Base-by-base conservation (phyloP, 257 asterid genomes). In the Prunella vulgaris region DNA sequence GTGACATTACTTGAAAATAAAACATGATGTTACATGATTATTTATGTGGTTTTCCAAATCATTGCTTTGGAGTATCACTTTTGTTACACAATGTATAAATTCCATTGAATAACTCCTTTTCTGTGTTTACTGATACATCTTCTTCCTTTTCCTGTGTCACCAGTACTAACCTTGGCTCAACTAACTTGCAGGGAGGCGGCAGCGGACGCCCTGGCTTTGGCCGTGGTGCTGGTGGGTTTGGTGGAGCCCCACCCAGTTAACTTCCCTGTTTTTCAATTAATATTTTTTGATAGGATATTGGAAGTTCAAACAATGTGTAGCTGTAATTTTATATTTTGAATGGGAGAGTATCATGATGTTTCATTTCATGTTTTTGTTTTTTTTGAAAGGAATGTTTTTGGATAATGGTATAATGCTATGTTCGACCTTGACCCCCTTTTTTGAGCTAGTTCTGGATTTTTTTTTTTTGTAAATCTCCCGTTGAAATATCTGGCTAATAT, bases 151-250 rank as follows among this genome's bases (percentile, higher is more conserved):
- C 3, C 8, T 1, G 0, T 37, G 2, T 20, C 5, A 18, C 1
- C 4, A 4, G 0, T 25, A 22, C 33, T n/a, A 10, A 65, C 58
- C 33, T 4, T 9, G 0, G 38, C 18, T 61, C n/a, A 10, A 5
- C 5, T 3, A 12, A 1, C 21, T 2, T 73, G 81, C 82, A 83
- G 88, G 85, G 85, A 37, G 75, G 75, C 9, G 32, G 57, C 10
- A 79, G 84, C n/a, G 87, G 82, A 3, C 80, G 84, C 5, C 79
- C 79, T 14, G 87, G 84, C 20, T 83, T 83, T 60, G 85, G 88
- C 18, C 77, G 88, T 15, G 88, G 88, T 17, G 69, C 84, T 10
- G 88, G 88, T 14, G 78, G 88, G 7, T 80, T 83, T 71, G 85
- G 88, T 7, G 85, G 88, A 60, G 80, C 82, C 22, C 85, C 88